Evolutionary conservation across 352 stramenopile genomes (phyloP), one percentile per base, ranked within the genome.

Genomic region (Globisporangium yorkense): DNA sequence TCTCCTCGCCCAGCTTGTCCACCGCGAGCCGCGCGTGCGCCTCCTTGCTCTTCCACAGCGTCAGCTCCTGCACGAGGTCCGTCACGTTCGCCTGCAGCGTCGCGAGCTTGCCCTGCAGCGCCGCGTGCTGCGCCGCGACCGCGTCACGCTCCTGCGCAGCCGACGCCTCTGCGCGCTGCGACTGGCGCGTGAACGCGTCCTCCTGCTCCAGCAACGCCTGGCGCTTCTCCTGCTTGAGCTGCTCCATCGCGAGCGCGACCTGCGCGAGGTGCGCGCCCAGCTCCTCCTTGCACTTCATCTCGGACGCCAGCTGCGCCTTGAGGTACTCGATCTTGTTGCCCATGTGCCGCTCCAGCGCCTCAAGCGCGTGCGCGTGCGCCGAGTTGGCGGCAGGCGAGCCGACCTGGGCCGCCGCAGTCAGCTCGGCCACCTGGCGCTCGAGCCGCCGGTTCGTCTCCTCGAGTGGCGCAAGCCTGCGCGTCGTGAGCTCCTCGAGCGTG

Each of bases 271-370:
- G 81, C 3, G 54, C 72, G 0, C 84, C 84, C 4, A 94, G 67
- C 52, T 94, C 85, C 60, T 94, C 83, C 59, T 91, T 92, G 54
- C 85, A 93, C 51, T 86, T 88, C 68, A 92, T 91, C 54, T 94
- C 85, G 0, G 84, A 93, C 33, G 80, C 70, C 1, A 94, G 59
- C 54, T 93, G 84, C 0, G 83, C 84, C 56, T 93, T 91, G 15
- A 94, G 59, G 52, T 94, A 93, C 40, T 92, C 81, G 16, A 94
- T 70, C 48, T 93, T 92, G 64, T 92, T 87, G 54, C 63, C 74
- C 5, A 88, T 62, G 16, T 88, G 68, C n/a, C 89, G 92, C 54
- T 92, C 77, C 40, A 89, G 56, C 0, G 81, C 77, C 27, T 79
- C 71, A 4, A 68, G 73, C 46, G 74, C 72, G 13, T 66, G 57